Percentiles rank a stretch among this genome's conserved stretches.
Conservation (phyloP, 139 green algal species). For the Chlamydomonas applanata region DNA sequence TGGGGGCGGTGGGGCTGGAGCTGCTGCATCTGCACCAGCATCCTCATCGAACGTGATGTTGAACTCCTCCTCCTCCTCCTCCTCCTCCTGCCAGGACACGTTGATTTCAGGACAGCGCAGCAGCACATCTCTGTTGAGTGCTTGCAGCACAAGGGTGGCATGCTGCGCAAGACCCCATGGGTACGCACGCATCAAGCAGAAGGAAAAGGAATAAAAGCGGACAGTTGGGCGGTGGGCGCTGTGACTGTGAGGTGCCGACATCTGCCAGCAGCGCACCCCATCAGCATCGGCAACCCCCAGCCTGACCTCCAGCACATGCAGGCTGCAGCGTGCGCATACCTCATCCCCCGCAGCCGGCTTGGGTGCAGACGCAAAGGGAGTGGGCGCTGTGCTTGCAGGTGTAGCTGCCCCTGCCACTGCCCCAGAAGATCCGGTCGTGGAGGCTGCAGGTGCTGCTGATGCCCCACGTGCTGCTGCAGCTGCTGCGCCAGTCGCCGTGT, state of each 20-base stretch:
- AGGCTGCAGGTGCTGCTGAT: background rate
- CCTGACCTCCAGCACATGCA: no score
- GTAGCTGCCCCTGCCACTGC: background rate
- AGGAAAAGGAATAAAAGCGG: no score
- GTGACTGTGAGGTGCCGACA: no score
- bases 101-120: no score
- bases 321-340: no score
- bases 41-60: slow-evolving; percentile 9
- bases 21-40: background rate
- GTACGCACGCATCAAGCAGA: background rate
- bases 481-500: no score
- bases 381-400: background rate
- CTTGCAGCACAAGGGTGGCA: background rate
- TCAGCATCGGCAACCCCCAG: no score
- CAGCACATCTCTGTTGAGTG: no score
- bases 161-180: background rate
- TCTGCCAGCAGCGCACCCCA: no score
- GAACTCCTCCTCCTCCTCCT: slow-evolving; percentile 14
- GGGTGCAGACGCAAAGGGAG: background rate
- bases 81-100: background rate
- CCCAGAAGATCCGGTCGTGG: background rate
- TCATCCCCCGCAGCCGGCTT: background rate
- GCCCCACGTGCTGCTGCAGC: no score
- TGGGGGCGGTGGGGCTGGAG: no score
- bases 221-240: no score